Base-by-base conservation (phyloP, 345 rosid genomes). In the Rhizophora mangle region DNA sequence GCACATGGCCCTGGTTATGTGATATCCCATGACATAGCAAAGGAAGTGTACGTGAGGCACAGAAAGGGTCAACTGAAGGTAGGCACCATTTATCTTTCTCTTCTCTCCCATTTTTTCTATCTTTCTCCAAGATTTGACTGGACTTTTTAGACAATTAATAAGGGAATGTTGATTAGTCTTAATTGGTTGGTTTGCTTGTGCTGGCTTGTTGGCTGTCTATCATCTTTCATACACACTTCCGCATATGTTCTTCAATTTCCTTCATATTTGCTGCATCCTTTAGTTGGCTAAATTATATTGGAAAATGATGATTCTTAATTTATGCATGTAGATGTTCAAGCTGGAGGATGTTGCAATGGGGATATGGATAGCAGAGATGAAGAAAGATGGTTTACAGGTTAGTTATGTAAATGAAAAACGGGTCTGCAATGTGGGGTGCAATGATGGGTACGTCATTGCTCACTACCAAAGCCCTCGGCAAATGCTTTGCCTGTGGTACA, bases 1-100 rank as follows among this genome's bases (percentile, higher is more conserved):
- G 78, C 78, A 9, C 72, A 74, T 49, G 73, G 78, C 52, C 78
- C 73, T 29, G 78, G 78, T 20, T 74, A 74, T 63, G 72, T 74
- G 59, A 57, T 74, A 24, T 67, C 78, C 34, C 51, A 24, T 16
- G 78, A 74, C 64, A 68, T 74, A 29, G 78, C 78, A 27, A 60
- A 73, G 64, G 62, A 58, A 61, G 67, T 73, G 29, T 61, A 73
- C 60, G 53, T 34, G 24, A 67, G 59, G 64, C 64, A 73, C 46
- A 73, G 61, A 37, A 29, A 58, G 11, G 71, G 71, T 61, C 58
- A 6, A 19, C 61, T 73, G 20, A 73, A 73, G 76, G 76, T 73
- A 73, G 21, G 60, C 59, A 55, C 5, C 6, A 20, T 24, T 10
- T 11, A 8, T 8, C 24, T 6, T 54, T 54, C 24, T 54, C 19